These are phyloP conservation scores for Candida taoyuanica DNA, from an alignment of 805 yeast species.

Conservation along the genomic window DNA sequence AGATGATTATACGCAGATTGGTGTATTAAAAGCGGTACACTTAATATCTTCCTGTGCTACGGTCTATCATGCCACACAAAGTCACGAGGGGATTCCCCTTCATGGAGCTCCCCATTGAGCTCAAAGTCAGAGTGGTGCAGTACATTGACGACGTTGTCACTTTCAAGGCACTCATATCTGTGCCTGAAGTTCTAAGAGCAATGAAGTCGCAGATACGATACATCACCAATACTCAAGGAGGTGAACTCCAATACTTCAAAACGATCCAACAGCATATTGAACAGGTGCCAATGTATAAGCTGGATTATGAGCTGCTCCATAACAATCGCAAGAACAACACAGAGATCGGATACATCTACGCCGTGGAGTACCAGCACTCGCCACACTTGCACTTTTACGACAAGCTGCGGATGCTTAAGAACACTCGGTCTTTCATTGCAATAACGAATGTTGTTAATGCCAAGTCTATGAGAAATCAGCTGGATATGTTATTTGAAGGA, in stretches of 20 bases:
- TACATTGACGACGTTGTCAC: not conserved
- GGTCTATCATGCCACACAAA: not conserved
- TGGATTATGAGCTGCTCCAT: not conserved
- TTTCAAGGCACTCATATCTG: not conserved
- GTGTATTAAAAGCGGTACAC: no score
- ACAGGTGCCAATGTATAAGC: not conserved
- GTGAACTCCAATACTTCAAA: not conserved
- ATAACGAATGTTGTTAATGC: not conserved
- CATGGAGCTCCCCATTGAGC: not conserved
- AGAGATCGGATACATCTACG: not conserved
- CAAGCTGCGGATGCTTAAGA: not conserved
- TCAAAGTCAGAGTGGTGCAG: not conserved
- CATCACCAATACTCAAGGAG: not conserved
- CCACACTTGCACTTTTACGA: not conserved
- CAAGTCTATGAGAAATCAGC: no score
- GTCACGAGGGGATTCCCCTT: not conserved
- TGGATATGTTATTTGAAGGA: no score
- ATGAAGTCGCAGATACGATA: not conserved
- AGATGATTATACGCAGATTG: no score
- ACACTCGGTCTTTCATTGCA: not conserved
- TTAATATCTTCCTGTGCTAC: no score
- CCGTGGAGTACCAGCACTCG: not conserved
- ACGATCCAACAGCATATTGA: not conserved
- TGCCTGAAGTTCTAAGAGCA: not conserved
- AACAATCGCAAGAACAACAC: no score